Evolutionary conservation across 2,329 filamentous ascomycete species (phyloP).

Genomic region (Sporothrix brunneoviolacea): DNA sequence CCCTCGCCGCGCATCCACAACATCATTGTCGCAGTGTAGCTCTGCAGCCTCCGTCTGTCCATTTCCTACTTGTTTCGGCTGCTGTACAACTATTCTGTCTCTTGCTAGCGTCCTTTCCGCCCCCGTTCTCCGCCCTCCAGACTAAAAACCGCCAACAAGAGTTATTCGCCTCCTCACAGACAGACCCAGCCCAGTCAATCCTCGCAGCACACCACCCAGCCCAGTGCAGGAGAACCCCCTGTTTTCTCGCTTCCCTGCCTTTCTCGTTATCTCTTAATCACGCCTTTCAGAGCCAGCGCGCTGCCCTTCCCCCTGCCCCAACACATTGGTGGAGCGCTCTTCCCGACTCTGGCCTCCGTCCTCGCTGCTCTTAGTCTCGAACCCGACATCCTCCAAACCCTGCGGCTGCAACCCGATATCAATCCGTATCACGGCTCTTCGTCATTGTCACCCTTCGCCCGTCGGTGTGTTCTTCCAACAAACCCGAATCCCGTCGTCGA

Average conservation of each 20-base stretch:
- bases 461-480: not conserved
- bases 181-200: no score
- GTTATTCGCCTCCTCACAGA: not conserved
- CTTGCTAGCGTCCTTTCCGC: not conserved
- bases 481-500: no score
- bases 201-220: not conserved
- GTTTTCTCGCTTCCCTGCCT: not conserved
- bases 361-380: slow-evolving; percentile 4
- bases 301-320: not conserved
- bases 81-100: not conserved
- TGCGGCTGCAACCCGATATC: slow-evolving; percentile 7
- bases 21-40: not conserved
- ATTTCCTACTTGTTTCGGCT: not conserved
- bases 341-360: not conserved
- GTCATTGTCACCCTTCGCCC: not conserved
- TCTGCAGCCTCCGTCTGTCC: not conserved
- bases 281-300: not conserved
- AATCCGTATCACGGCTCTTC: slow-evolving; percentile 3
- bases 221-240: no score
- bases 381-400: not conserved
- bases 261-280: slow-evolving; percentile 7
- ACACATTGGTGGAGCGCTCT: not conserved
- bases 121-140: slow-evolving; percentile 2
- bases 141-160: not conserved
- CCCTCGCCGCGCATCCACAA: not conserved